phyloP scores from a whole-genome alignment of 192 early-diverging fungal genomes.

The Backusella psychrophila region DNA sequence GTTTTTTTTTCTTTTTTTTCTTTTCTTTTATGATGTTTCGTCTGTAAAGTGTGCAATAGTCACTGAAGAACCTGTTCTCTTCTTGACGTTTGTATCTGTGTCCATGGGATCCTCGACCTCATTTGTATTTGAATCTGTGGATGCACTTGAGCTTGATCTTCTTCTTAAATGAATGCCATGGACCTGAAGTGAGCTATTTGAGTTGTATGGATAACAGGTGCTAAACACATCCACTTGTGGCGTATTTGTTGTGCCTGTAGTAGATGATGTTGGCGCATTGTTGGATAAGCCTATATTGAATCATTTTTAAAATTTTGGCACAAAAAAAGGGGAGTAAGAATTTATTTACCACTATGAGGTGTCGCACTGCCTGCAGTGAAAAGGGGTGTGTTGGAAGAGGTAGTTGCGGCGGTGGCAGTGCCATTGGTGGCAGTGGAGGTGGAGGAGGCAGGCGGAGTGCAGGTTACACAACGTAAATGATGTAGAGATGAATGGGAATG shows the following conservation, averaged over 20 bases:
- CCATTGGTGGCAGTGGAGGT: background rate
- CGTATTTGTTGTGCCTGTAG: constrained; percentile 1
- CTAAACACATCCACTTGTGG: constrained; percentile 1
- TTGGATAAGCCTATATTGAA: background rate
- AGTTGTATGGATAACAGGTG: constrained; percentile 9
- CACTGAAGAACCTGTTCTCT: background rate
- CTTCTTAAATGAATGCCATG: constrained; percentile 11
- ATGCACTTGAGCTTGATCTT: constrained; percentile 25
- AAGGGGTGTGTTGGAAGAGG: background rate
- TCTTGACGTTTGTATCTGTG: background rate
- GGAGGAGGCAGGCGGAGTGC: background rate
- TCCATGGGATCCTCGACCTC: background rate
- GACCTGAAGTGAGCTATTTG: constrained; percentile 9
- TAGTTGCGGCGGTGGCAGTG: background rate
- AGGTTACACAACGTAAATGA: constrained; percentile 12
- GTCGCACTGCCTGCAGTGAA: background rate
- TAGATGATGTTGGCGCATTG: background rate
- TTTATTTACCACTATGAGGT: background rate
- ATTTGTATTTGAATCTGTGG: constrained; percentile 7
- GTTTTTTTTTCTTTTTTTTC: background rate
- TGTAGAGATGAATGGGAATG: background rate
- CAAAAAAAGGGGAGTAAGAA: background rate
- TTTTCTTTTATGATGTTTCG: background rate
- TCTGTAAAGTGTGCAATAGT: constrained; percentile 7
- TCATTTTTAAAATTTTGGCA: background rate